Conservation (phyloP, 1,139 yeast genomes). For the Scheffersomyces quercinus region DNA sequence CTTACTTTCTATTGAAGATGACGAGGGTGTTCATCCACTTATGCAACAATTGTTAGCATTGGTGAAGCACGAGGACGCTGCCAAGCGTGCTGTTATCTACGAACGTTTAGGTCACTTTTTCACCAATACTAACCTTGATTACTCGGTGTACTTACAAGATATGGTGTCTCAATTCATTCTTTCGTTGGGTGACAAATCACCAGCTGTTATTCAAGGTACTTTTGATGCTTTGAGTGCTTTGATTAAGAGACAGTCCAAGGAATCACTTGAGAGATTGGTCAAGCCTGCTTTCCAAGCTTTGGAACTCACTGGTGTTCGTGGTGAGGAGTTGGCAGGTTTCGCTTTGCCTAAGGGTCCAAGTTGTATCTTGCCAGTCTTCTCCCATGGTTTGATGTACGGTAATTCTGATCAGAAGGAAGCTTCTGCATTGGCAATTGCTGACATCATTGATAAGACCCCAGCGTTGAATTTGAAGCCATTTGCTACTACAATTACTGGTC, state of each 20-base stretch:
- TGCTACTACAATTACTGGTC: slow-evolving; percentile 95
- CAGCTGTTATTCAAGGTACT: slow-evolving; percentile 65
- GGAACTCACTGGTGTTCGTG: slow-evolving; percentile 61
- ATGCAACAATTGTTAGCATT: slow-evolving; percentile 78
- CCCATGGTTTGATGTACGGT: slow-evolving; percentile 97
- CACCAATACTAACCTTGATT: slow-evolving; percentile 63
- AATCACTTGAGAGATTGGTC: slow-evolving; percentile 72
- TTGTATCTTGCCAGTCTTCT: slow-evolving; percentile 84
- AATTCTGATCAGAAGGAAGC: slow-evolving; percentile 77
- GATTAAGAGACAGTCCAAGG: slow-evolving; percentile 72
- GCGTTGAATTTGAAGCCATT: slow-evolving; percentile 78
- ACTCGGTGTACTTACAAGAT: slow-evolving; percentile 73
- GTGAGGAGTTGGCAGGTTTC: slow-evolving; percentile 75
- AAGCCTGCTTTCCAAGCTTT: slow-evolving; percentile 78
- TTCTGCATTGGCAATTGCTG: slow-evolving; percentile 89
- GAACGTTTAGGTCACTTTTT: slow-evolving; percentile 75
- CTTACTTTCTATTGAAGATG: slow-evolving; percentile 69
- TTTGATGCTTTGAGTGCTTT: slow-evolving; percentile 67
- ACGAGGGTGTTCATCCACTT: slow-evolving; percentile 82
- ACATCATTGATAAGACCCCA: slow-evolving; percentile 83
- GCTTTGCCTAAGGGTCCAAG: slow-evolving; percentile 82
- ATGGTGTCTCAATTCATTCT: slow-evolving; percentile 70
- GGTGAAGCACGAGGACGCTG: slow-evolving; percentile 73
- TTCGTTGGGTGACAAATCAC: slow-evolving; percentile 71
- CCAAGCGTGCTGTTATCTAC: slow-evolving; percentile 66